Evolutionary conservation across 2,329 filamentous ascomycete species (phyloP).

Genomic region (Alternaria longipes): DNA sequence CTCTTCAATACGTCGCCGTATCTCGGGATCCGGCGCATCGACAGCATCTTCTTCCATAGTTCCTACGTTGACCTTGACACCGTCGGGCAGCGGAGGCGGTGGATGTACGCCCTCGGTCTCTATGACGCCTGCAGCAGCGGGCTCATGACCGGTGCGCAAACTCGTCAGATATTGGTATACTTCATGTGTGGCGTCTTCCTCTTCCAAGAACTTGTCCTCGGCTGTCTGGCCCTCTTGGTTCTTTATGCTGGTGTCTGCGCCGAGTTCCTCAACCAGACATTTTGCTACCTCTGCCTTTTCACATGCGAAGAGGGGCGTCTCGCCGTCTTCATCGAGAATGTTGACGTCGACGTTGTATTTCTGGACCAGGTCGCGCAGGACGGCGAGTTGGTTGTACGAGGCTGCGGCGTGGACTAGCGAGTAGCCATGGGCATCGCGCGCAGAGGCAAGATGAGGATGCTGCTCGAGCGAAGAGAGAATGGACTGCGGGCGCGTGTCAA

Average conservation of each 20-base stretch:
- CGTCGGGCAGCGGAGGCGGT: conserved; percentile 74
- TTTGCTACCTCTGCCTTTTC: conserved; percentile 82
- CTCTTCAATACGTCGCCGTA: conserved; percentile 87
- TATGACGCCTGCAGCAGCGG: conserved; percentile 30
- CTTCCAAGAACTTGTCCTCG: conserved; percentile 76
- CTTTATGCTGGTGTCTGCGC: conserved; percentile 69
- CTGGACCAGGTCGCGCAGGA: conserved; percentile 77
- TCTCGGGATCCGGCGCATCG: conserved; percentile 78
- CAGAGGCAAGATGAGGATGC: conserved; percentile 77
- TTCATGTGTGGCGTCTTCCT: conserved; percentile 79
- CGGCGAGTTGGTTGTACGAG: conserved; percentile 86
- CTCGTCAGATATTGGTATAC: conserved; percentile 74
- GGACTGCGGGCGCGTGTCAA: conserved; percentile 79
- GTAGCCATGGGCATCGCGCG: conserved; percentile 92
- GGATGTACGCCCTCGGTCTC: conserved; percentile 40
- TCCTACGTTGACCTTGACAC: conserved; percentile 79
- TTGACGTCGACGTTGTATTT: conserved; percentile 83
- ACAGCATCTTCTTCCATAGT: conserved; percentile 68
- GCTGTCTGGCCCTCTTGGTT: conserved; percentile 84
- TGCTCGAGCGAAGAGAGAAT: conserved; percentile 78
- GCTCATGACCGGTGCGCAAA: conserved; percentile 38
- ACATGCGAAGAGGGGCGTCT: conserved; percentile 93
- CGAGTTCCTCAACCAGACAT: conserved; percentile 82
- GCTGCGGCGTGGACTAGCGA: conserved; percentile 91
- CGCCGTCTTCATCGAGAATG: conserved; percentile 86